Conservation (phyloP, 441 rosid species). For the Bocquillonia castaneifolia region DNA sequence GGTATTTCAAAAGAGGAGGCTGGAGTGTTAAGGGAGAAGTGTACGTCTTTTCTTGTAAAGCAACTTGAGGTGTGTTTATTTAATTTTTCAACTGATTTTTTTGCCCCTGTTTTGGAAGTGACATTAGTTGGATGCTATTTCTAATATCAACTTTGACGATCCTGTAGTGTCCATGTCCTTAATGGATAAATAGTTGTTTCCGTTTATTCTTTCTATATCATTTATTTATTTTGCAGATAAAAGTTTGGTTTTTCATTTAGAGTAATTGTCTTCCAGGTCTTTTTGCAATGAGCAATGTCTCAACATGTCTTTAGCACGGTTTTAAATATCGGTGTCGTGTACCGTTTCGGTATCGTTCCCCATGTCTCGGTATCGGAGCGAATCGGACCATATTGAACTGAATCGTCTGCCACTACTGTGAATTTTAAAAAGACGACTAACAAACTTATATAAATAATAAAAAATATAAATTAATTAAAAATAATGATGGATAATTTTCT, state of each 20-base stretch:
- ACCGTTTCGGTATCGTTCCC: too few species aligned
- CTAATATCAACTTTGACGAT: neutral
- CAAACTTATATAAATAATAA: too few species aligned
- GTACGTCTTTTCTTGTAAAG: conserved; percentile 64
- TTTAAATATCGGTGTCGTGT: too few species aligned
- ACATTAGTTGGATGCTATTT: neutral
- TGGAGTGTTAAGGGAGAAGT: conserved; percentile 51
- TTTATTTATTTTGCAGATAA: neutral
- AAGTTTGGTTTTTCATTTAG: neutral
- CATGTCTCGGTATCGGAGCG: too few species aligned
- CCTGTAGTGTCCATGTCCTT: neutral
- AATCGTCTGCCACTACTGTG: too few species aligned
- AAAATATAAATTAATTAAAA: too few species aligned
- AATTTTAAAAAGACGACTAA: too few species aligned
- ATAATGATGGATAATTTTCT: too few species aligned
- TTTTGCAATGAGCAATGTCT: neutral
- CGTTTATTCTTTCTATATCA: neutral
- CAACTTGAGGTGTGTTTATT: conserved; percentile 47
- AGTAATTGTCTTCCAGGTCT: neutral
- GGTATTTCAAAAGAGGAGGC: conserved; percentile 68
- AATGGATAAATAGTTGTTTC: neutral
- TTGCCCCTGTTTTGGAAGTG: neutral
- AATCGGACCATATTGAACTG: too few species aligned
- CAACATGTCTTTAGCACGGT: neutral
- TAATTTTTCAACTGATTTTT: neutral